Conservation (phyloP, 352 stramenopile genomes). For the Phytophthora sansomeana region DNA sequence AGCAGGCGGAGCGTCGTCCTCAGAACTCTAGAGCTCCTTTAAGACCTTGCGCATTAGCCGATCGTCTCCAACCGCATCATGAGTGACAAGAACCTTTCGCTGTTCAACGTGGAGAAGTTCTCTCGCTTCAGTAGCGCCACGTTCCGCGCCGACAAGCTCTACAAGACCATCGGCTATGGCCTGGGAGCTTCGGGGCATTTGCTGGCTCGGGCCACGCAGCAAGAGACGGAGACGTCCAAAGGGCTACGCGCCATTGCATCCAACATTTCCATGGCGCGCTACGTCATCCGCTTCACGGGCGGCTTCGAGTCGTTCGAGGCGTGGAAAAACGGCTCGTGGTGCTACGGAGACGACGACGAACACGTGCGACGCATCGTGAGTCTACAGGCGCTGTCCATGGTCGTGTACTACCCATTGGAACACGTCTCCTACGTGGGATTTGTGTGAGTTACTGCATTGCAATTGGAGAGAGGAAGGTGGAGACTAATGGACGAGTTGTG, state of each 20-base stretch:
- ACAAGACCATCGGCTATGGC: conserved; percentile 86
- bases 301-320: conserved; percentile 76
- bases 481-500: neutral
- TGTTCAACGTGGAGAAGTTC: conserved; percentile 80
- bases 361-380: conserved; percentile 63
- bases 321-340: conserved; percentile 83
- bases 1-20: conserved; percentile 1
- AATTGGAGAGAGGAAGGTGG: neutral
- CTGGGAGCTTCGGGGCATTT: conserved; percentile 62
- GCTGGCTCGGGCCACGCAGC: conserved; percentile 54
- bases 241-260: conserved; percentile 72
- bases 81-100: conserved; percentile 23
- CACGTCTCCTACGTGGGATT: conserved; percentile 87
- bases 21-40: neutral
- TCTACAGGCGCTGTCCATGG: conserved; percentile 81
- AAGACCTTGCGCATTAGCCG: conserved; percentile 26
- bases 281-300: conserved; percentile 82
- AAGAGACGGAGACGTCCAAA: conserved; percentile 59
- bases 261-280: conserved; percentile 82
- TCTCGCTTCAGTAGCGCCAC: conserved; percentile 66
- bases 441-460: conserved; percentile 54
- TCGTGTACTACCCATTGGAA: conserved; percentile 88
- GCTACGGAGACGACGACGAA: conserved; percentile 75
- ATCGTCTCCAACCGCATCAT: neutral
- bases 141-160: conserved; percentile 80